A percentile compares a stretch with the other conserved stretches of the same genome.
phyloP scores from a whole-genome alignment of 352 stramenopile species.

The Plasmopara muralis region DNA sequence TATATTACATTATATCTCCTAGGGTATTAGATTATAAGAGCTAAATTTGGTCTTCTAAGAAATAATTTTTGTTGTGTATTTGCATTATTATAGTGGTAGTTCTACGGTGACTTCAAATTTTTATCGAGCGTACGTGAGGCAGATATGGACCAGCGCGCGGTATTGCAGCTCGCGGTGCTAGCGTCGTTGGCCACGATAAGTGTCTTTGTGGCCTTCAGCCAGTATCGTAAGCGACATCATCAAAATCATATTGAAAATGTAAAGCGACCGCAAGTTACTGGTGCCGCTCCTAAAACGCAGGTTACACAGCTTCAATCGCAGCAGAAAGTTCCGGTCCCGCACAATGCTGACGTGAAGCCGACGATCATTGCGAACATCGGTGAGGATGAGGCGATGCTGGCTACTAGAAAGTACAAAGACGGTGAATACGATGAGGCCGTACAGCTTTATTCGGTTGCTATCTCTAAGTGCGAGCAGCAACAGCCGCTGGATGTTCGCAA shows the following conservation, averaged over 20 bases:
- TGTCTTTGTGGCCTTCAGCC: constrained; percentile 43
- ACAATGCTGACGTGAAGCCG: constrained; percentile 17
- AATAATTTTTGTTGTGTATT: not conserved
- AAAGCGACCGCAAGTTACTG: constrained; percentile 27
- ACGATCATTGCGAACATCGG: constrained; percentile 27
- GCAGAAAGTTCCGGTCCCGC: constrained; percentile 19
- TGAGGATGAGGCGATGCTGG: constrained; percentile 57
- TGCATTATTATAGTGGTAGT: too few relatives aligned
- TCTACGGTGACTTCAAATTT: too few relatives aligned
- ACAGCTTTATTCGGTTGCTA: constrained; percentile 62
- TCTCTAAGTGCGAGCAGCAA: constrained; percentile 48
- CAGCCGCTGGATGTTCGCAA: constrained; percentile 60
- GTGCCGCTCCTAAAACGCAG: constrained; percentile 6
- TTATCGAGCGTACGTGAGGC: constrained; percentile 1
- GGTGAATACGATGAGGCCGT: constrained; percentile 60
- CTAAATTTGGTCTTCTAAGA: not conserved
- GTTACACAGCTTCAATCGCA: not conserved
- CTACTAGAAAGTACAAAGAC: constrained; percentile 76
- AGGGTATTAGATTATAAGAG: not conserved
- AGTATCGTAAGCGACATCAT: constrained; percentile 30
- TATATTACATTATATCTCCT: too few relatives aligned
- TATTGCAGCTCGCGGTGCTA: constrained; percentile 65
- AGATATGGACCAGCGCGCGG: constrained; percentile 39
- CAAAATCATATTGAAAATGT: constrained; percentile 12
- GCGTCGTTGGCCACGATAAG: constrained; percentile 68